Base-by-base conservation (phyloP, 179 eudicot genomes). In the Vitellaria paradoxa region DNA sequence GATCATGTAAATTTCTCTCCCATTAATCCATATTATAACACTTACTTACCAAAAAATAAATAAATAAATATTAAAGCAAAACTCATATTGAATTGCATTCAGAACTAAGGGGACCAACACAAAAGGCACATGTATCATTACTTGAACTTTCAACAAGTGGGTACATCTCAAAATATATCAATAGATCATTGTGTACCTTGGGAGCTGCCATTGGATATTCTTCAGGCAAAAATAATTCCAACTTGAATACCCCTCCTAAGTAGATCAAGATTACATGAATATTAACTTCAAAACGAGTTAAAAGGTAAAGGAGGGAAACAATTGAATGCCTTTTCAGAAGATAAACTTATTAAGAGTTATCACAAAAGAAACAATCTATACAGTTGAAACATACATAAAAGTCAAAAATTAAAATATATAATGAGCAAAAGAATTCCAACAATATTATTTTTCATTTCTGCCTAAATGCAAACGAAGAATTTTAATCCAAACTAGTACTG, bases 191-290 rank as follows among this genome's bases (percentile, higher is more conserved):
- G 20, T 65, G 66, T 86, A 93, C 98, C 97, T 94, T 94, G 23
- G 98, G 98, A 78, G 98, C 98, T 52, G 98, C 96, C 98, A 94
- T 93, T 55, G 97, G 98, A 81, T 94, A 94, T 78, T 94, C 98
- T 84, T 94, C 98, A 3, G 98, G 98, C 84, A 94, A 85, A 89
- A 94, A 94, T 75, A 94, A 78, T 79, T 94, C 98, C 86, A 94
- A 78, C 90, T 94, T 94, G 88, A 94, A 94, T 47, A 94, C 97
- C 45, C 98, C 98, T 74, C 98, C 98, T 94, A 68, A 78, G 69
- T 57, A 65, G 46, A 76, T n/a, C 21, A 18, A 50, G 21, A 49
- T 21, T 9, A 15, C 6, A 37, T 8, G 10, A 72, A 72, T 10
- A 9, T 40, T 17, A 46, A 60, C 9, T 3, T 18, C 26, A 69